Base-by-base conservation (phyloP, 2,329 filamentous ascomycete genomes). In the Calonectria naviculata region DNA sequence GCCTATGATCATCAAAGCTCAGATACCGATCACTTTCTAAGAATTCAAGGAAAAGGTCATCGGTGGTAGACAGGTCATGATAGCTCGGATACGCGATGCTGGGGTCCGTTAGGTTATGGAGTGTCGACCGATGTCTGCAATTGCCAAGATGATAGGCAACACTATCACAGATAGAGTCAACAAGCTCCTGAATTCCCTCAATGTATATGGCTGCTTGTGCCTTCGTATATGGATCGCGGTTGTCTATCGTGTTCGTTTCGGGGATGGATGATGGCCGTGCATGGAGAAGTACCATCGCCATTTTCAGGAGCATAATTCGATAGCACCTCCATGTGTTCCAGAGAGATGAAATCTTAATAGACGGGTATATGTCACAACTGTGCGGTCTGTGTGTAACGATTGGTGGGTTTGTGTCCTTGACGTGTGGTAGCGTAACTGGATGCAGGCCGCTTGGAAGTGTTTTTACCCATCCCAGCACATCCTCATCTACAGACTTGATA, bases 271-370 rank as follows among this genome's bases (percentile, higher is more conserved):
- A 17, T 1, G 67, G 47, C 2, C 46, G 36, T 2, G 47, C n/a
- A 42, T 70, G 24, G 4, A 67, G 34, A 13, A 72, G 61, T 4
- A 66, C 28, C 19, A 71, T 61, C 13, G 46, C 47, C 28, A 71
- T 72, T 15, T 65, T 56, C 21, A 71, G 46, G 2, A 72, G 38
- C 12, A 67, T 63, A 5, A 72, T 60, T 9, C 68, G 64, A 31
- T 68, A 72, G 10, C 67, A 64, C 26, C 71, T 66, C 71, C 71
- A 72, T 17, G 49, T 67, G n/a, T 72, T 71, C 68, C 68, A 72
- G 12, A 67, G 52, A 4, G 58, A 34, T 29, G 64, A 67, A 4
- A 72, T 56, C 24, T 67, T 60, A 24, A 72, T 60, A 2, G 71
- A 71, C 3, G 61, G 49, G 38, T 71, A 71, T 1, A 67, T 24